Base-by-base conservation (phyloP, 192 early-diverging fungal species). In the Coemansia sp. region DNA sequence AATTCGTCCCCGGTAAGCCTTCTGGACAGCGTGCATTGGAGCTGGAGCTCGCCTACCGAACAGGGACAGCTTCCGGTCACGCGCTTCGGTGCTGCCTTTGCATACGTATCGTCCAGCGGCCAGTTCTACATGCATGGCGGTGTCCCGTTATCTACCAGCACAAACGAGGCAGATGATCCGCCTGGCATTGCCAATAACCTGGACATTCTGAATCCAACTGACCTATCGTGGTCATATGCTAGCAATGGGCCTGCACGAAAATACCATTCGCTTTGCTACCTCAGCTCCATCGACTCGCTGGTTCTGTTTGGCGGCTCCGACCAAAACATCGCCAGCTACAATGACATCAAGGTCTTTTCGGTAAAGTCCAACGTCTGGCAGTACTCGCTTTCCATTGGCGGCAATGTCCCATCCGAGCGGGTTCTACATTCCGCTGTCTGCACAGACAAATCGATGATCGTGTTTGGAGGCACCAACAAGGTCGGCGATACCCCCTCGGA, bases 371-470 rank as follows among this genome's bases (percentile, higher is more conserved):
- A 83, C 34, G 65, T 72, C 3, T 89, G 88, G 89, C 63, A 74
- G 64, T 74, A 84, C 30, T 40, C 76, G 45, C 55, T 76, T 41
- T 67, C 71, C 5, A 50, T 83, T 50, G 23, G 50, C 17, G 84
- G 68, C 30, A 71, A 70, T 45, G 80, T 80, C 22, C 88, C 50
- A 68, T 79, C 58, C 66, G 69, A 85, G 44, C 82, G 90, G 10
- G 70, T 84, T 17, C 53, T 86, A 52, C 90, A 89, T 36, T 82
- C 88, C 0, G 85, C 90, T 3, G 85, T 85, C 2, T 91, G 90
- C 62, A 45, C 85, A 10, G 58, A 84, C 23, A 78, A 89, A 56
- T 82, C 79, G 22, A 89, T 89, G 85, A 82, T 88, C 57, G 81
- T 91, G 47, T 91, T 85, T 72, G 89, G 89, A 72, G 82, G 82